Base-by-base conservation (phyloP, 75 land plant species). In the Chamaecyparis obtusa region DNA sequence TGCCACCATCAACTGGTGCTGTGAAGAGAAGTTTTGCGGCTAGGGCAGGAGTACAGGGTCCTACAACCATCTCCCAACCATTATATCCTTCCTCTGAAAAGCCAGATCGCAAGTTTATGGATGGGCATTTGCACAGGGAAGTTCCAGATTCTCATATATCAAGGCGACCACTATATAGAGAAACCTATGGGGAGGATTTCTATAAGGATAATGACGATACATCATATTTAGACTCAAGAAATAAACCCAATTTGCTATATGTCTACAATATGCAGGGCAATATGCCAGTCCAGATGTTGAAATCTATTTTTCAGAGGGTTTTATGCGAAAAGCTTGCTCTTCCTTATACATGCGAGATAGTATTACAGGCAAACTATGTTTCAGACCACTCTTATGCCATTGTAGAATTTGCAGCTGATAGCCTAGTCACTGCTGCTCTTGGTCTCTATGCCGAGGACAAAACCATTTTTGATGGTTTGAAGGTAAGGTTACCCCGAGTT, bases 261-360 rank as follows among this genome's bases (percentile, higher is more conserved):
- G 90, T 89, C 35, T 84, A 43, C 75, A 89, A 88, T 67, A 32
- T 88, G 39, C 90, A 90, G 27, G 89, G 85, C n/a, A 35, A 88
- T 55, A 80, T 87, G 15, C 79, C 90, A 74, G 33, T 77, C 24
- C 46, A 21, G 10, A 87, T 84, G 64, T 54, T 89, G 36, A 43
- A 48, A 48, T 67, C 60, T 17, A 87, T 88, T 69, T 84, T 89
- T 37, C 90, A 88, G 60, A 55, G 67, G 55, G 90, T 88, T 7
- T 56, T 89, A 55, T 43, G 41, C 43, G 90, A 89, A 55, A 89
- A 88, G 80, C 86, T 89, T 67, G 85, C n/a, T 15, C 44, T 37
- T 39, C 75, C 90, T 46, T 36, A 56, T 33, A 48, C 74, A 27
- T 44, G 76, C 14, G 80, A 88, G n/a, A 44, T 88, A 41, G 90